phyloP scores from a whole-genome alignment of 2,329 filamentous ascomycete species.

The Colletotrichum phormii region DNA sequence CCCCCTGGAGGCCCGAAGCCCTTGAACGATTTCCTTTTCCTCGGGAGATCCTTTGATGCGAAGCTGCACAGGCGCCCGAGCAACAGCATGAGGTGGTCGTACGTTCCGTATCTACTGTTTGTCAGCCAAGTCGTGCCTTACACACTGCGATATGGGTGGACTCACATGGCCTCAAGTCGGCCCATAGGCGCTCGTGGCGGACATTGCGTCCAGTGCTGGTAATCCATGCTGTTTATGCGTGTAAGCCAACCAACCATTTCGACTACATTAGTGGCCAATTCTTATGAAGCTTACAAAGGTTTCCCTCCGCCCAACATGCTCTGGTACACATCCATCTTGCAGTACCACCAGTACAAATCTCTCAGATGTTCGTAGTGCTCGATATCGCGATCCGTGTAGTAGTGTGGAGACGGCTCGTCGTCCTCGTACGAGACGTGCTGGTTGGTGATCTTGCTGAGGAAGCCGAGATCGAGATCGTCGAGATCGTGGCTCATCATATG shows the following conservation, averaged over 20 bases:
- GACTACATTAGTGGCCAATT: neutral
- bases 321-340: conserved; percentile 93
- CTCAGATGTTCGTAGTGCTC: conserved; percentile 83
- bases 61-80: conserved; percentile 85
- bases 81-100: conserved; percentile 87
- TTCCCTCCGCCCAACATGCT: conserved; percentile 88
- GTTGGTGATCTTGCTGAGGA: conserved; percentile 57
- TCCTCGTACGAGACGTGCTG: conserved; percentile 44
- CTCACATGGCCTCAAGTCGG: conserved; percentile 77
- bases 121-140: conserved; percentile 40
- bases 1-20: conserved; percentile 56
- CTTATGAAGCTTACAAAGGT: conserved; percentile 75
- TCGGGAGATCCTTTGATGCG: conserved; percentile 77
- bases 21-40: conserved; percentile 79
- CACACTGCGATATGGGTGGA: conserved; percentile 15
- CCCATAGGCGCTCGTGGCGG: conserved; percentile 86
- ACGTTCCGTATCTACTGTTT: conserved; percentile 78
- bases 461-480: conserved; percentile 53
- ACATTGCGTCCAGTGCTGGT: conserved; percentile 85
- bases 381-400: conserved; percentile 71
- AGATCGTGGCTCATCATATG: conserved; percentile 44
- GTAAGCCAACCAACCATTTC: neutral
- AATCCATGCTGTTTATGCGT: conserved; percentile 75
- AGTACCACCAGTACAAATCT: conserved; percentile 96
- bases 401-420: conserved; percentile 41